phyloP scores from a whole-genome alignment of 345 rosid genomes.

The Eucalyptus erythrocorys region DNA sequence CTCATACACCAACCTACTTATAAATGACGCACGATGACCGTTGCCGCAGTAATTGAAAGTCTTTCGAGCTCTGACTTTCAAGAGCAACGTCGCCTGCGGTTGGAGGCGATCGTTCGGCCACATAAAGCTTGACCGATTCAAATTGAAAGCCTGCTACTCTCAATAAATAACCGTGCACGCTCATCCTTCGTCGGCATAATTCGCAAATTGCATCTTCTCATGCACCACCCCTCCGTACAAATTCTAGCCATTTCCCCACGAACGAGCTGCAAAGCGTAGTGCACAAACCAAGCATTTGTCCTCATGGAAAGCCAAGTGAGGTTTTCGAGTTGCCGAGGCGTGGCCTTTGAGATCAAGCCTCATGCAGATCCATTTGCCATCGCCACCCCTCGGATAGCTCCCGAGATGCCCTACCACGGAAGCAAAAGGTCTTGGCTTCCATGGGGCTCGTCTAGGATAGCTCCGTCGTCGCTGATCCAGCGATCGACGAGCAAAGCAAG shows the following conservation, averaged over 20 bases:
- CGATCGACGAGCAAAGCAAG: slow-evolving; percentile 40
- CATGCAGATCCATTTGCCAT: slow-evolving; percentile 32
- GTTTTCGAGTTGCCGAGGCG: slow-evolving; percentile 67
- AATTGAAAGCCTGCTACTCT: neutral
- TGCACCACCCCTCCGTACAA: neutral
- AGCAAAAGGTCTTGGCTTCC: slow-evolving; percentile 19
- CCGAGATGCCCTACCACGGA: neutral
- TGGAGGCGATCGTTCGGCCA: neutral
- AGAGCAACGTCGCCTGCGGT: neutral
- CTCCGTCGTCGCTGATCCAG: slow-evolving; percentile 14
- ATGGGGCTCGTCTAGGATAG: slow-evolving; percentile 31
- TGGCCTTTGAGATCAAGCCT: slow-evolving; percentile 55
- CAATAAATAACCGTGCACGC: neutral
- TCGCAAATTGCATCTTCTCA: neutral
- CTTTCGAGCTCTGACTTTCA: neutral
- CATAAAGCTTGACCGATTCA: neutral
- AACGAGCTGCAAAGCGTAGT: neutral
- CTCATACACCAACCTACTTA: neutral
- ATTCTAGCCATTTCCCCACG: neutral
- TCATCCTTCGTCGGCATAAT: neutral
- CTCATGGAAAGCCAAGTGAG: slow-evolving; percentile 32
- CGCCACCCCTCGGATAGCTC: neutral
- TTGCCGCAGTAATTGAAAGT: neutral
- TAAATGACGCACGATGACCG: neutral
- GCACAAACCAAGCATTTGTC: neutral